Evolutionary conservation across 208 protist species (phyloP).

Genomic region (Crithidia expoeki): DNA sequence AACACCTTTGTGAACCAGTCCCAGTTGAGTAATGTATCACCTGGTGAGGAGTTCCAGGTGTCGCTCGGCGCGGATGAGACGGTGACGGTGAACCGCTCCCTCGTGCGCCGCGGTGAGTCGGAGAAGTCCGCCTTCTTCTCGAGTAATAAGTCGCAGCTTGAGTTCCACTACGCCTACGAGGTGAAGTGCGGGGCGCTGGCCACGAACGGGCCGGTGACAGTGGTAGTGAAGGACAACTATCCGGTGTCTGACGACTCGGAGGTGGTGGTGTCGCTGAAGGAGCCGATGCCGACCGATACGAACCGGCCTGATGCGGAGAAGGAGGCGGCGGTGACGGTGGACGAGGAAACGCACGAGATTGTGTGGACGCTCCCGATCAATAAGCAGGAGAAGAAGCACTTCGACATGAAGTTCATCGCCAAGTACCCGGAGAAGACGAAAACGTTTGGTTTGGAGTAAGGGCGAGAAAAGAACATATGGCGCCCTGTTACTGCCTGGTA

Average conservation of each 20-base stretch:
- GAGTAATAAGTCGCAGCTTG: slow-evolving; percentile 25
- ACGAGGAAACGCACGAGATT: slow-evolving; percentile 45
- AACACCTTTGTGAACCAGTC: slow-evolving; percentile 57
- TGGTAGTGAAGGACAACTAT: slow-evolving; percentile 65
- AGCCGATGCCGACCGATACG: slow-evolving; percentile 15
- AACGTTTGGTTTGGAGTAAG: slow-evolving; percentile 34
- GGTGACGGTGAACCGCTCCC: slow-evolving; percentile 38
- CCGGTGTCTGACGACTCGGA: slow-evolving; percentile 47
- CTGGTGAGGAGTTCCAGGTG: slow-evolving; percentile 50
- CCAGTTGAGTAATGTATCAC: slow-evolving; percentile 39
- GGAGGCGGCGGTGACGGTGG: slow-evolving; percentile 32
- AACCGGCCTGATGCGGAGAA: not conserved
- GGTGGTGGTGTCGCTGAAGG: slow-evolving; percentile 37
- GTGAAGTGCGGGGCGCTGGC: slow-evolving; percentile 27
- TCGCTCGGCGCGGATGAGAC: slow-evolving; percentile 55
- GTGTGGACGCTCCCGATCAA: slow-evolving; percentile 44
- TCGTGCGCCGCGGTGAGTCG: slow-evolving; percentile 31
- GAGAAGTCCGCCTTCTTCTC: slow-evolving; percentile 26
- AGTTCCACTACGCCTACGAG: slow-evolving; percentile 32
- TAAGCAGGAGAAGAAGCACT: slow-evolving; percentile 31
- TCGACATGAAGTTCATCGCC: slow-evolving; percentile 43
- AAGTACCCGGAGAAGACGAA: slow-evolving; percentile 30
- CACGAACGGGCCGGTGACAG: slow-evolving; percentile 22
- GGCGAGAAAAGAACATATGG: too few relatives aligned
- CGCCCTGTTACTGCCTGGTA: too few relatives aligned